phyloP scores from a whole-genome alignment of 192 early-diverging fungal species.

The Umbelopsis isabellina region DNA sequence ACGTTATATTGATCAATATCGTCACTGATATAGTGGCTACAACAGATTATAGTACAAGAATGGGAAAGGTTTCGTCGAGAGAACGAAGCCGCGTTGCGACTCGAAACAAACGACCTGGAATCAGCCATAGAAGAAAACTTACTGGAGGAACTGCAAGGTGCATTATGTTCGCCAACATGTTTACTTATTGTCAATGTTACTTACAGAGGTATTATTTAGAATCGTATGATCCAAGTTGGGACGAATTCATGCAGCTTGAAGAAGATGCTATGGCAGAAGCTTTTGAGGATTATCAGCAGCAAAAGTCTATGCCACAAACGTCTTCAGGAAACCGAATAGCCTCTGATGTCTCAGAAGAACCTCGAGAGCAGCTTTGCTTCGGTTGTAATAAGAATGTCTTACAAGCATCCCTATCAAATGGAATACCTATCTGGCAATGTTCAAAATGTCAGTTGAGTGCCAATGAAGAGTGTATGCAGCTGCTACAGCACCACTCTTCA shows the following conservation, averaged over 20 bases:
- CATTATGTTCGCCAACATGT: too few relatives aligned
- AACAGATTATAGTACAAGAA: slow-evolving; percentile 15
- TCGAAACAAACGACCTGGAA: slow-evolving; percentile 1
- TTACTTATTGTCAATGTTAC: background rate
- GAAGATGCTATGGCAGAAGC: slow-evolving; percentile 10
- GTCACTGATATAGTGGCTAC: background rate
- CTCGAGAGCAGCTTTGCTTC: background rate
- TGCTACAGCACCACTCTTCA: background rate
- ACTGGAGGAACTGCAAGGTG: slow-evolving; percentile 8
- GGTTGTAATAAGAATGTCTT: background rate
- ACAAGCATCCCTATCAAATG: background rate
- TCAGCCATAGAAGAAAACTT: slow-evolving; percentile 15
- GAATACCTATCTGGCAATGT: background rate
- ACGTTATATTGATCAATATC: background rate
- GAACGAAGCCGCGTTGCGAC: background rate
- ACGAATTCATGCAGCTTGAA: slow-evolving; percentile 1
- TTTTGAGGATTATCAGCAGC: background rate
- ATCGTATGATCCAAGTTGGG: slow-evolving; percentile 13
- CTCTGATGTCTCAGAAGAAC: too few relatives aligned
- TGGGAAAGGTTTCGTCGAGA: slow-evolving; percentile 9
- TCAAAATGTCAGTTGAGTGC: background rate
- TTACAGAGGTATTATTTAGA: background rate
- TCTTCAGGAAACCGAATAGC: too few relatives aligned
- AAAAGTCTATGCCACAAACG: background rate
- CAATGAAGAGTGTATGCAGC: background rate